A percentile compares a stretch with the other conserved stretches of the same genome.
phyloP scores from a whole-genome alignment of 768 basidiomycete genomes.

The Tylopilus balloui region DNA sequence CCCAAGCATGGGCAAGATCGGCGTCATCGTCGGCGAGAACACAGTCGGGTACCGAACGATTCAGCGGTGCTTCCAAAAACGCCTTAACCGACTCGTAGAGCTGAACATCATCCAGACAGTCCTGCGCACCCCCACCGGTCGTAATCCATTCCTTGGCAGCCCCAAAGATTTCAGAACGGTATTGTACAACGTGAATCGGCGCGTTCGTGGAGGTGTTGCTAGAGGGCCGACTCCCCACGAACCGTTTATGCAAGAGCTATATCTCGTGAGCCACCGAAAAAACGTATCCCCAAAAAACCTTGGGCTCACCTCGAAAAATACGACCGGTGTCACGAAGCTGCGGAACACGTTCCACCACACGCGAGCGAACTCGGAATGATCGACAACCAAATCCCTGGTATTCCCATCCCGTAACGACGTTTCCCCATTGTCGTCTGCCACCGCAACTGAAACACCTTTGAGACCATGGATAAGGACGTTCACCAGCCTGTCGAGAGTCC shows the following conservation, averaged over 20 bases:
- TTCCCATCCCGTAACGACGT: constrained; percentile 72
- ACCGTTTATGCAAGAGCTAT: constrained; percentile 74
- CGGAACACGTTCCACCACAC: constrained; percentile 85
- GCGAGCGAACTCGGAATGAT: constrained; percentile 65
- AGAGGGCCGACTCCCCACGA: constrained; percentile 47
- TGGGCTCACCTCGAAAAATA: constrained; percentile 73
- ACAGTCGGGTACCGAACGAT: constrained; percentile 46
- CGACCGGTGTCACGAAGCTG: constrained; percentile 74
- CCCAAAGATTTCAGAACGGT: constrained; percentile 60
- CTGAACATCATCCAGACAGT: constrained; percentile 66
- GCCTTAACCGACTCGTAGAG: constrained; percentile 53
- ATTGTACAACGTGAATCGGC: constrained; percentile 45
- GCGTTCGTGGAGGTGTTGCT: constrained; percentile 38
- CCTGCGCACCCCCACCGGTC: constrained; percentile 72
- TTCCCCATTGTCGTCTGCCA: constrained; percentile 85
- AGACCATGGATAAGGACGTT: constrained; percentile 75
- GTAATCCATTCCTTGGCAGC: constrained; percentile 69
- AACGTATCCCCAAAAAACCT: background rate
- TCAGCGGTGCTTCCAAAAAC: constrained; percentile 55
- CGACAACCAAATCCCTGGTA: constrained; percentile 67
- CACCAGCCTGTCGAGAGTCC: constrained; percentile 70
- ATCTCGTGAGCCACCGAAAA: constrained; percentile 1
- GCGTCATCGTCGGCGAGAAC: constrained; percentile 34
- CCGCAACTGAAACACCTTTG: constrained; percentile 70
- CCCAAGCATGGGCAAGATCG: constrained; percentile 45